Evolutionary conservation across 768 basidiomycete species (phyloP).

Genomic region (Hypholoma fasciculare): DNA sequence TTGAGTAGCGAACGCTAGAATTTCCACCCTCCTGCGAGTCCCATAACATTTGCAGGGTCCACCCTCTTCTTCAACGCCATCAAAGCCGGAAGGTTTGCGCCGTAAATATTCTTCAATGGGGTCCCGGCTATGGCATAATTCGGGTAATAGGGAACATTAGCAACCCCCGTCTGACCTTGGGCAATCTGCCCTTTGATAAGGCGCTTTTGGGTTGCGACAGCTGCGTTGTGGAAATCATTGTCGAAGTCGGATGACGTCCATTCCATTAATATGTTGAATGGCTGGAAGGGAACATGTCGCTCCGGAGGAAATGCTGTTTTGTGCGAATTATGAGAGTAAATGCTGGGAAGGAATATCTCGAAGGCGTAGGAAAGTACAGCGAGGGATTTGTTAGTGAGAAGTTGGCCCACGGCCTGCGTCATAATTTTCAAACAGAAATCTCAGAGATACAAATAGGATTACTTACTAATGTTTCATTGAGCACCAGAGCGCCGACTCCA

Average conservation of each 20-base stretch:
- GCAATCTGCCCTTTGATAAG: constrained; percentile 35
- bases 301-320: constrained; percentile 47
- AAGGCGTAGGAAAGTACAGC: constrained; percentile 39
- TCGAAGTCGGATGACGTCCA: constrained; percentile 21
- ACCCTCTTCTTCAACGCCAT: constrained; percentile 34
- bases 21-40: constrained; percentile 25
- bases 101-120: constrained; percentile 50
- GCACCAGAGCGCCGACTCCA: constrained; percentile 29
- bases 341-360: constrained; percentile 46
- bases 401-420: constrained; percentile 29
- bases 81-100: constrained; percentile 43
- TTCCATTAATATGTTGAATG: constrained; percentile 28
- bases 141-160: background rate
- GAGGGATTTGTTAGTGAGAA: constrained; percentile 9
- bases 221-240: constrained; percentile 34
- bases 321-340: constrained; percentile 33
- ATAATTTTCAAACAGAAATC: background rate
- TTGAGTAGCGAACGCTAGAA: no score
- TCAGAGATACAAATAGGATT: no score
- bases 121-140: constrained; percentile 31
- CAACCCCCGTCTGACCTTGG: background rate
- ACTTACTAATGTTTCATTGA: constrained; percentile 38
- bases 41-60: constrained; percentile 65
- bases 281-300: constrained; percentile 21
- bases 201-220: constrained; percentile 32